phyloP scores from a whole-genome alignment of 345 rosid genomes.

The Ceriops zippeliana region DNA sequence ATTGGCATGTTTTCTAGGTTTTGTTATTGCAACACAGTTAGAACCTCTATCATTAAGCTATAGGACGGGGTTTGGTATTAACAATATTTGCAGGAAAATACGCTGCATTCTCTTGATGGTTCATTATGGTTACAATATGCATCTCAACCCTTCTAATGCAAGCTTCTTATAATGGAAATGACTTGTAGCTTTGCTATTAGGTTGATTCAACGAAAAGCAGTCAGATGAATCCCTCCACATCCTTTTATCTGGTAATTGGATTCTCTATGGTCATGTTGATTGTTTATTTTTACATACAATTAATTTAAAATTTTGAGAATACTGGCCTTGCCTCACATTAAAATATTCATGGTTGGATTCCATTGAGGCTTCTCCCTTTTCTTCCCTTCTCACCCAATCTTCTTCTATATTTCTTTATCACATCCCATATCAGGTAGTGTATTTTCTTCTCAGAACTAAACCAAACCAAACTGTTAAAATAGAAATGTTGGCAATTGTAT shows the following conservation, averaged over 20 bases:
- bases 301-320: background rate
- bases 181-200: conserved; percentile 92
- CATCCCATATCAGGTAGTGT: no score
- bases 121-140: conserved; percentile 52
- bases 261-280: background rate
- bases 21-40: no score
- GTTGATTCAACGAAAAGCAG: conserved; percentile 64
- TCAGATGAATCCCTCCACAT: conserved; percentile 35
- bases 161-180: conserved; percentile 90
- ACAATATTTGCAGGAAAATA: conserved; percentile 57
- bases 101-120: conserved; percentile 73
- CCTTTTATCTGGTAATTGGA: conserved; percentile 45
- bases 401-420: no score
- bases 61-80: background rate
- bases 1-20: no score
- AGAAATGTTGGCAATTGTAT: no score
- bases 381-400: no score
- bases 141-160: conserved; percentile 87
- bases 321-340: background rate
- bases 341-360: background rate
- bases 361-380: no score
- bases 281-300: no score
- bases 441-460: no score
- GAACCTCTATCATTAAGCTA: no score
- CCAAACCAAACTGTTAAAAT: no score